phyloP scores from a whole-genome alignment of 805 yeast species.

The Candida koratica region DNA sequence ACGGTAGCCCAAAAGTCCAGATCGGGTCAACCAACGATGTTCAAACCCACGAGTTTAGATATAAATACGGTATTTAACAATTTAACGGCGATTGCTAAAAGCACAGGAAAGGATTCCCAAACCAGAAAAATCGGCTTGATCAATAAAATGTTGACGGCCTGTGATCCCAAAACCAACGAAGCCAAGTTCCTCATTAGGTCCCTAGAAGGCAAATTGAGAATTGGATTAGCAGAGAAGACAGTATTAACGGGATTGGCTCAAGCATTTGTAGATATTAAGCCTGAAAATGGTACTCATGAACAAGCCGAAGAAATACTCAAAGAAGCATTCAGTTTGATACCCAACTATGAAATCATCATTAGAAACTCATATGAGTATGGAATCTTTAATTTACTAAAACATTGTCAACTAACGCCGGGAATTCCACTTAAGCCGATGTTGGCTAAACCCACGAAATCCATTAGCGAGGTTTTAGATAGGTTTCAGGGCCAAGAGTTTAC shows the following conservation, averaged over 20 bases:
- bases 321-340: slow-evolving; percentile 85
- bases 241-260: slow-evolving; percentile 81
- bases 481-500: slow-evolving; percentile 84
- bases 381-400: slow-evolving; percentile 56
- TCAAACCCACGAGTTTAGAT: slow-evolving; percentile 79
- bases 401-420: slow-evolving; percentile 81
- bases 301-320: slow-evolving; percentile 74
- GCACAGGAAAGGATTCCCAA: slow-evolving; percentile 82
- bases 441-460: slow-evolving; percentile 94
- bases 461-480: slow-evolving; percentile 86
- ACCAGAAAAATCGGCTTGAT: slow-evolving; percentile 71
- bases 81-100: slow-evolving; percentile 70
- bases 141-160: slow-evolving; percentile 78
- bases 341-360: slow-evolving; percentile 82
- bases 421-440: slow-evolving; percentile 96
- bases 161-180: slow-evolving; percentile 64
- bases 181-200: slow-evolving; percentile 89
- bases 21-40: slow-evolving; percentile 86
- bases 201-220: slow-evolving; percentile 86
- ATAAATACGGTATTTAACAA: slow-evolving; percentile 69
- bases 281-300: slow-evolving; percentile 38
- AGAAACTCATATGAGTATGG: slow-evolving; percentile 65
- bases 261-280: slow-evolving; percentile 67
- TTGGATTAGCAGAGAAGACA: slow-evolving; percentile 91
- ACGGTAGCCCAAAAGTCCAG: slow-evolving; percentile 81